A percentile compares a stretch with the other conserved stretches of the same genome.
phyloP scores from a whole-genome alignment of 2,329 filamentous ascomycete species.

The Diaporthe helianthi region DNA sequence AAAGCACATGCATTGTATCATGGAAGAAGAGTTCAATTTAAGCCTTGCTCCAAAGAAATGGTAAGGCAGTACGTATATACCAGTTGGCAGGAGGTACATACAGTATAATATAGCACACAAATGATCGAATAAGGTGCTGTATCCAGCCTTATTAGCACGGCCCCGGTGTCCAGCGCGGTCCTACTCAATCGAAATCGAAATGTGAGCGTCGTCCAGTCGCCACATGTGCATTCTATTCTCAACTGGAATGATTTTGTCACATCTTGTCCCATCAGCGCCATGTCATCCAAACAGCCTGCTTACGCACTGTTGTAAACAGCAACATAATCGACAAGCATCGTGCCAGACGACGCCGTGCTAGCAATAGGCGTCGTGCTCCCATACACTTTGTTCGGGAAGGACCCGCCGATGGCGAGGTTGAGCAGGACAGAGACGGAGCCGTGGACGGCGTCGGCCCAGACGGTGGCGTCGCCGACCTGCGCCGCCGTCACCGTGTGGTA shows the following conservation, averaged over 20 bases:
- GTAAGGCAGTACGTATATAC: background rate
- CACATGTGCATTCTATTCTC: too few species aligned
- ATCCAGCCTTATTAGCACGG: background rate
- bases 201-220: background rate
- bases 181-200: background rate
- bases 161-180: background rate
- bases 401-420: conserved; percentile 42
- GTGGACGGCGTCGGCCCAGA: conserved; percentile 39
- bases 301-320: conserved; percentile 26
- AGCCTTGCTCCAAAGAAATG: background rate
- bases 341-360: conserved; percentile 6
- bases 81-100: too few species aligned
- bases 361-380: conserved; percentile 39
- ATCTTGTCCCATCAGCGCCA: background rate
- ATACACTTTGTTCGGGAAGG: conserved; percentile 40
- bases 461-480: conserved; percentile 36
- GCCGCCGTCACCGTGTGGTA: conserved; percentile 37
- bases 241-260: background rate
- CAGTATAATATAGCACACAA: background rate
- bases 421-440: conserved; percentile 40
- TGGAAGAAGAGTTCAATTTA: background rate
- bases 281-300: too few species aligned
- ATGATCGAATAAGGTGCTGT: background rate
- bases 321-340: conserved; percentile 19
- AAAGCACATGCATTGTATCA: background rate